These are phyloP conservation scores for Opeltia flavorubescens DNA, from an alignment of 495 filamentous ascomycete species.

Conservation along the genomic window DNA sequence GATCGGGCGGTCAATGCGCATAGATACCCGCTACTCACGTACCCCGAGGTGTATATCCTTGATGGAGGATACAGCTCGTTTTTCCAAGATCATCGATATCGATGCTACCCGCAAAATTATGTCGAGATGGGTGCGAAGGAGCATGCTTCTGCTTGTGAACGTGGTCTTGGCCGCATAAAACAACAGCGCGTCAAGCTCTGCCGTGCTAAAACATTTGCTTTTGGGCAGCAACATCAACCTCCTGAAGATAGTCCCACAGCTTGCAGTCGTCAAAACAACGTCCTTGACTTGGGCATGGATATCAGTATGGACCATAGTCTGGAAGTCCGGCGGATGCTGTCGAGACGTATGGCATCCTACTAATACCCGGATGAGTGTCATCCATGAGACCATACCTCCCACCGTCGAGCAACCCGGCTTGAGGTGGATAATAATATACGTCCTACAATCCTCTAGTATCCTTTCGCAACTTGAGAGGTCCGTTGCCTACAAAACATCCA, in stretches of 20 bases:
- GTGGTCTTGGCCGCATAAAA: constrained; percentile 76
- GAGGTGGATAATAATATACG: too few species aligned
- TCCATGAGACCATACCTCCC: neutral
- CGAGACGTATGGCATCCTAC: constrained; percentile 54
- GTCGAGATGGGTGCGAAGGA: constrained; percentile 87
- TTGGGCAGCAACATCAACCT: constrained; percentile 49
- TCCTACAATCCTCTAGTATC: too few species aligned
- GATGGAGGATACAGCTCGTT: constrained; percentile 94
- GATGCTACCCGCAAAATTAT: constrained; percentile 88
- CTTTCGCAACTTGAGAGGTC: neutral
- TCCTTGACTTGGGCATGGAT: constrained; percentile 24
- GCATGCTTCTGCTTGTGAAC: constrained; percentile 82
- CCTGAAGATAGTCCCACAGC: constrained; percentile 74
- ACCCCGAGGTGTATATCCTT: constrained; percentile 92
- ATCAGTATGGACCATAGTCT: constrained; percentile 41
- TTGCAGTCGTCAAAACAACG: constrained; percentile 33
- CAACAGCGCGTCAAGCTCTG: constrained; percentile 65
- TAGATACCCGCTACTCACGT: constrained; percentile 73
- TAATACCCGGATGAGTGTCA: too few species aligned
- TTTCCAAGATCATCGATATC: constrained; percentile 57
- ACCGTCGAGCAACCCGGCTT: neutral
- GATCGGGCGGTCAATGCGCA: constrained; percentile 75
- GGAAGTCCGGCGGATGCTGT: constrained; percentile 37
- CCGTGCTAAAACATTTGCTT: constrained; percentile 88
- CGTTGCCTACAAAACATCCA: neutral